These are phyloP conservation scores for Hansenula lynferdii DNA, from an alignment of 1,139 yeast species.

Conservation along the genomic window DNA sequence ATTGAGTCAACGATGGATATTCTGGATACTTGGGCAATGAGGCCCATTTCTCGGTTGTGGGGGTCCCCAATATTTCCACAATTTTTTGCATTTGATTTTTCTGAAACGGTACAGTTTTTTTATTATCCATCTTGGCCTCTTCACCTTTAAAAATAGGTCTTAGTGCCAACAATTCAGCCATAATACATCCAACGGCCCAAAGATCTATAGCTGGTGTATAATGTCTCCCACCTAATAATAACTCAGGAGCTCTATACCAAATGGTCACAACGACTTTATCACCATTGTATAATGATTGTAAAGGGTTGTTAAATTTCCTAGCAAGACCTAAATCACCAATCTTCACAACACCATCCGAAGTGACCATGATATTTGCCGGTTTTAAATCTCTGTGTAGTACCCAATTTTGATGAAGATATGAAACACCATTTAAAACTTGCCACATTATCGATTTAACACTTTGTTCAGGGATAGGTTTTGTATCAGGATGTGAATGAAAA, in stretches of 20 bases:
- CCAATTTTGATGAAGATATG: constrained; percentile 93
- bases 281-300: constrained; percentile 87
- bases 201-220: constrained; percentile 93
- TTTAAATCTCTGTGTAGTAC: constrained; percentile 90
- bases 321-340: constrained; percentile 97
- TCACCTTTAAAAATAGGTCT: constrained; percentile 97
- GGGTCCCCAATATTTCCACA: constrained; percentile 87
- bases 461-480: constrained; percentile 68
- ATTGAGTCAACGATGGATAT: constrained; percentile 58
- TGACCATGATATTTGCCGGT: constrained; percentile 98
- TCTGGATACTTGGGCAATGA: constrained; percentile 80
- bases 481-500: constrained; percentile 86
- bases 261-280: constrained; percentile 98
- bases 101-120: constrained; percentile 91
- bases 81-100: constrained; percentile 88
- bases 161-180: constrained; percentile 84
- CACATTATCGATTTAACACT: constrained; percentile 81
- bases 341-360: constrained; percentile 82
- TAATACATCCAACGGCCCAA: constrained; percentile 97
- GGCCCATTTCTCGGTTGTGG: constrained; percentile 74
- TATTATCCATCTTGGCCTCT: constrained; percentile 92
- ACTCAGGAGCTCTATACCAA: constrained; percentile 97
- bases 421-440: constrained; percentile 90
- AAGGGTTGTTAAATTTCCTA: constrained; percentile 79
- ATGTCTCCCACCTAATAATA: constrained; percentile 85